Evolutionary conservation across 768 basidiomycete species (phyloP), one percentile per base, ranked within the genome.

Genomic region (Podaxis sp.): DNA sequence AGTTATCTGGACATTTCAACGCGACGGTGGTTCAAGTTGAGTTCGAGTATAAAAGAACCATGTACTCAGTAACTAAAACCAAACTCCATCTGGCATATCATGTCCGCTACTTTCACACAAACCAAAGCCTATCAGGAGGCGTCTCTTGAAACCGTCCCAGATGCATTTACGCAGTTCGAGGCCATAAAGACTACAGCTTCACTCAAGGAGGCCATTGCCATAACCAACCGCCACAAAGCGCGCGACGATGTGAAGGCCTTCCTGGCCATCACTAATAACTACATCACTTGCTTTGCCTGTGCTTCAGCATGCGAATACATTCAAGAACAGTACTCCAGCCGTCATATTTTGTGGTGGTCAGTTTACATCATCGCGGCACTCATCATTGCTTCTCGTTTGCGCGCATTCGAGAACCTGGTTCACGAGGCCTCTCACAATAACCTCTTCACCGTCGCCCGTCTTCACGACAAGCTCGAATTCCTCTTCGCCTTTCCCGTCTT

Each of bases 341-440:
- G 8, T 2, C 48, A 17, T 28, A 11, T 17, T 11, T 7, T 46
- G n/a, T 51, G 57, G 44, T 59, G 57, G 57, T 3, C n/a, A 9
- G 46, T 38, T 13, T 59, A 59, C 33, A 5, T 33, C 28, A 13
- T 19, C 48, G 46, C 57, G 12, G 22, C 48, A 11, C 57, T 59
- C 57, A 19, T 59, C 46, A 59, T 51, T n/a, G 57, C 57, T 28
- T 59, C 57, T 3, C 57, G 57, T 22, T 46, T 59, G 5, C 57
- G 57, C 44, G 57, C 57, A 30, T 59, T 59, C 51, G 59, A 60
- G 49, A 60, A 60, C 15, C n/a, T 52, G 22, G 49, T 60, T 0
- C 59, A 60, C 24, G 59, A 60, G 48, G 59, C 59, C 5, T 60
- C 59, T 26, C 59, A 60, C 24, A 60, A 60, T 33, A 52, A 52